Evolutionary conservation across 306 rosid genomes (phyloP).

Genomic region (Casuarina equisetifolia): DNA sequence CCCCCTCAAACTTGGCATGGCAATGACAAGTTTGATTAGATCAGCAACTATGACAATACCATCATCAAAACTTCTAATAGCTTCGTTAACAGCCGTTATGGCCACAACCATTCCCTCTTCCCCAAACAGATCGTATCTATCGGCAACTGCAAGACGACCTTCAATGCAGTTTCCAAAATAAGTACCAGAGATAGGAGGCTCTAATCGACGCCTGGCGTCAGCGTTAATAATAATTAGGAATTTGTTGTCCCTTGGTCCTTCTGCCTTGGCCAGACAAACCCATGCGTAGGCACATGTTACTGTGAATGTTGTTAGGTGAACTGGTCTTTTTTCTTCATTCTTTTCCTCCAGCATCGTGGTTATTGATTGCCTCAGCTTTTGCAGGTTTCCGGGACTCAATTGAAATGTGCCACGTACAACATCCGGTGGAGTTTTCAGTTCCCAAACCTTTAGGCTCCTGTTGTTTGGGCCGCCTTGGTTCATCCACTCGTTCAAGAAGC

Average conservation of each 20-base stretch:
- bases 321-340: neutral
- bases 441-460: constrained; percentile 28
- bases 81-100: constrained; percentile 14
- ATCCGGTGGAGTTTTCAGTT: constrained; percentile 11
- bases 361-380: constrained; percentile 25
- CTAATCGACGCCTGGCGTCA: constrained; percentile 40
- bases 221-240: neutral
- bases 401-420: constrained; percentile 39
- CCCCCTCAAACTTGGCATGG: too few relatives aligned
- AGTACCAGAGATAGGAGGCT: constrained; percentile 19
- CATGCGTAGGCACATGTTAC: constrained; percentile 32
- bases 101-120: constrained; percentile 24
- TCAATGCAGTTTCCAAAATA: constrained; percentile 53
- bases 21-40: too few relatives aligned
- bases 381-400: constrained; percentile 24
- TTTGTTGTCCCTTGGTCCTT: constrained; percentile 7
- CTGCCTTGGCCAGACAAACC: constrained; percentile 36
- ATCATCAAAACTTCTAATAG: constrained; percentile 13
- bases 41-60: neutral
- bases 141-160: neutral
- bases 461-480: constrained; percentile 12
- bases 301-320: constrained; percentile 35
- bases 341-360: constrained; percentile 14
- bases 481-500: constrained; percentile 14
- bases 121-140: constrained; percentile 11